Evolutionary conservation across 2,329 filamentous ascomycete genomes (phyloP).

Genomic region (Cercospora canescens): DNA sequence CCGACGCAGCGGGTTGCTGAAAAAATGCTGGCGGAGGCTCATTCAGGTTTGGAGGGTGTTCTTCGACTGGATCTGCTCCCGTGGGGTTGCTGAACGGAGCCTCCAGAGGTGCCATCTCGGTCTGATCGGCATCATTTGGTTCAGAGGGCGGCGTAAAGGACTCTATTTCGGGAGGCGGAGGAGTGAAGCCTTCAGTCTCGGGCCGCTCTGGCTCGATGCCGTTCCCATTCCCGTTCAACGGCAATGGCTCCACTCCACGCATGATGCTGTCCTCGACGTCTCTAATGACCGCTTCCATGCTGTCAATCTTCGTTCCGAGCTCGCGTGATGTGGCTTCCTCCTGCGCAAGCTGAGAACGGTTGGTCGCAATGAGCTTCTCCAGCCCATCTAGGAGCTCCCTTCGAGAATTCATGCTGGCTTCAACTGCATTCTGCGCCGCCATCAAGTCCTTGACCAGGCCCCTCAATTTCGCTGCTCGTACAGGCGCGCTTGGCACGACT

Average conservation of each 20-base stretch:
- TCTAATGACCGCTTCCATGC: slow-evolving; percentile 78
- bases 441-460: slow-evolving; percentile 87
- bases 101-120: slow-evolving; percentile 13
- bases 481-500: slow-evolving; percentile 74
- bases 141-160: slow-evolving; percentile 70
- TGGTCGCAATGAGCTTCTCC: slow-evolving; percentile 76
- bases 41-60: slow-evolving; percentile 31
- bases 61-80: slow-evolving; percentile 38
- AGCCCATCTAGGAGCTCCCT: slow-evolving; percentile 74
- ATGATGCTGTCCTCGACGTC: slow-evolving; percentile 92
- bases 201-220: slow-evolving; percentile 35
- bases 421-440: slow-evolving; percentile 83
- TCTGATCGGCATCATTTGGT: slow-evolving; percentile 27
- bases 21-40: slow-evolving; percentile 34
- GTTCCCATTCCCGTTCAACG: slow-evolving; percentile 28
- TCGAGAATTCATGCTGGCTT: slow-evolving; percentile 85
- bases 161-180: slow-evolving; percentile 78
- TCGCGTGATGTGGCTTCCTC: slow-evolving; percentile 69
- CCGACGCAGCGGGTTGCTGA: slow-evolving; percentile 24
- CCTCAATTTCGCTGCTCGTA: slow-evolving; percentile 86
- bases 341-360: slow-evolving; percentile 65
- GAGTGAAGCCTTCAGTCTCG: slow-evolving; percentile 52
- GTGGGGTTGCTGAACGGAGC: slow-evolving; percentile 39
- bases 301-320: slow-evolving; percentile 65
- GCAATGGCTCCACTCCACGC: slow-evolving; percentile 68